Evolutionary conservation across 805 yeast species (phyloP), one percentile per base, ranked within the genome.

Genomic region (Cyberlindnera subsufficiens): DNA sequence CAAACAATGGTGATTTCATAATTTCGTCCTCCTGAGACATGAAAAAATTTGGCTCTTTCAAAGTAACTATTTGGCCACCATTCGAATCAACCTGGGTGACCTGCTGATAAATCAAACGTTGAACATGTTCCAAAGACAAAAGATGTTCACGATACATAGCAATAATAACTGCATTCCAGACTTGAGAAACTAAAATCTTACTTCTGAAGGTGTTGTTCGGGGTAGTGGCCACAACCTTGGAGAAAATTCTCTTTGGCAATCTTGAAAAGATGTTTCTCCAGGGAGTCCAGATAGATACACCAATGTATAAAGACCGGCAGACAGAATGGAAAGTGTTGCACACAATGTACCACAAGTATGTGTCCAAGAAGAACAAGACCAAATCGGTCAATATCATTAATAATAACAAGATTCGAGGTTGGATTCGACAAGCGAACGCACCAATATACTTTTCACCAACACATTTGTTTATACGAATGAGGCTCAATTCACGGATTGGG

Each of bases 81-180:
- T 66, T 70, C 13, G 64, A 51, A 3, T 59, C 49, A 25, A 65
- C 51, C 31, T 53, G 56, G 4, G 50, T 37, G 5, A 93, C 96
- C 72, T 91, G 97, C 66, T 91, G 98, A 67, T 93, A 93, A 51
- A 93, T 77, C 63, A 93, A 77, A 69, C 86, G 88, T 69, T 93
- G 98, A 49, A 93, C 98, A 64, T 95, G 99, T 64, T 93, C 99
- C 64, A 95, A 86, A 15, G 99, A 96, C 55, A 93, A 72, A 65
- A 93, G 72, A 67, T 93, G 99, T 68, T 95, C 99, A 72, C 99
- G 87, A 78, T 93, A 95, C 99, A 93, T 95, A 42, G 98, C 87
- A 58, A 93, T 90, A 50, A 93, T 91, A 64, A 93, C 84, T 37
- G 98, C 97, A 64, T 93, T 93, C 99, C 99, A 93, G 53, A 93